phyloP scores from a whole-genome alignment of 2,329 filamentous ascomycete genomes.

The Chalaropsis ovoidea region DNA sequence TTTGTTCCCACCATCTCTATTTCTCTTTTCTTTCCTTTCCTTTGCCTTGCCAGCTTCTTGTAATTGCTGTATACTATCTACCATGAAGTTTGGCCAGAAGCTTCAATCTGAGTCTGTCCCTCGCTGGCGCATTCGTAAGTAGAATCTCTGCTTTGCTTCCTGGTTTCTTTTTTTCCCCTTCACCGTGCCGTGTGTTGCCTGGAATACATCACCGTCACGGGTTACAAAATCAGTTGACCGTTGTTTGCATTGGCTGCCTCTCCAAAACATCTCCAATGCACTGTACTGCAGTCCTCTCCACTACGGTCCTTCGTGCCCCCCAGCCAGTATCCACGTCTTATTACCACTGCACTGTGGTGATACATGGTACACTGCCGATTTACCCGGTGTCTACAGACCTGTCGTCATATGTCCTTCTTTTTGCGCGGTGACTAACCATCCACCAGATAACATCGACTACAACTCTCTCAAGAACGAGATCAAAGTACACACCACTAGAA shows the following conservation, averaged over 20 bases:
- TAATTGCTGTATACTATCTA: not conserved
- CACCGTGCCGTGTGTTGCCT: not conserved
- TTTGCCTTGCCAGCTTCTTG: not conserved
- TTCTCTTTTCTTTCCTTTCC: not conserved
- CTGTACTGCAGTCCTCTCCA: not conserved
- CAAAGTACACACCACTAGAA: conserved; percentile 64
- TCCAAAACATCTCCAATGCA: not conserved
- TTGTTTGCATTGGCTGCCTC: not conserved
- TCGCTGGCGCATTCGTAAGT: conserved; percentile 26
- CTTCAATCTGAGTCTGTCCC: conserved; percentile 25
- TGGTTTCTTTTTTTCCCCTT: not conserved
- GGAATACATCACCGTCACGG: not conserved
- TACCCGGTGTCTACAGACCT: not conserved
- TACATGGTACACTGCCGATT: not conserved
- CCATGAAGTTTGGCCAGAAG: conserved; percentile 36
- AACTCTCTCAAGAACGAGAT: conserved; percentile 77
- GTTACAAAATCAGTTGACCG: not conserved
- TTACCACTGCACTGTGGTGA: not conserved
- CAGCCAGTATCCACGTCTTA: not conserved
- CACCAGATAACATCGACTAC: conserved; percentile 74
- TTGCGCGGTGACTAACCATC: conserved; percentile 15
- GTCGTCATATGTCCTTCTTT: not conserved
- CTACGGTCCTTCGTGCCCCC: not conserved
- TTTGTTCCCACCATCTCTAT: not conserved
- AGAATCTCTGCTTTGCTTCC: not conserved